phyloP scores from a whole-genome alignment of 2,329 filamentous ascomycete genomes.

The Penicillium sp. region DNA sequence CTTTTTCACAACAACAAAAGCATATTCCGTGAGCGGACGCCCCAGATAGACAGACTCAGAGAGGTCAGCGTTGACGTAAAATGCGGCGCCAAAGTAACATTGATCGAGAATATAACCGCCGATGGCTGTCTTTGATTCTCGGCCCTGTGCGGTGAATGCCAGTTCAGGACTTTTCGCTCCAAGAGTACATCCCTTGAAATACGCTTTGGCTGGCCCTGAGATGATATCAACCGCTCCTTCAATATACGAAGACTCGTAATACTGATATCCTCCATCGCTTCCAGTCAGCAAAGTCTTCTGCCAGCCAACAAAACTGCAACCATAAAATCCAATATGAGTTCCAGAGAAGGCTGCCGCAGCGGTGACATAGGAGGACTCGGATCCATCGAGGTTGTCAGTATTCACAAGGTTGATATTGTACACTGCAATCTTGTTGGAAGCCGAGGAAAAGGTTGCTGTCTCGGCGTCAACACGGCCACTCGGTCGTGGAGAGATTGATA shows the following conservation, averaged over 20 bases:
- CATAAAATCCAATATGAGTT: constrained; percentile 42
- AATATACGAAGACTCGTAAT: constrained; percentile 44
- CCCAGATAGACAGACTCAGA: constrained; percentile 15
- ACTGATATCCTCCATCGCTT: constrained; percentile 39
- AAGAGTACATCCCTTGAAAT: constrained; percentile 29
- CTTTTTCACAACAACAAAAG: constrained; percentile 17
- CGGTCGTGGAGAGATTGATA: constrained; percentile 20
- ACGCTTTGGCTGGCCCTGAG: constrained; percentile 30
- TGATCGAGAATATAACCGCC: constrained; percentile 25
- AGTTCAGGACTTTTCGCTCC: constrained; percentile 23
- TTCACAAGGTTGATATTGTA: constrained; percentile 17
- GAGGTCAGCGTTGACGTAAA: constrained; percentile 18
- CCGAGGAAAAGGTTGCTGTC: constrained; percentile 19
- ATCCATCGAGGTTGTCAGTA: constrained; percentile 26
- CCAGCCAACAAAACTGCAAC: constrained; percentile 43
- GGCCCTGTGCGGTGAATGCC: constrained; percentile 19
- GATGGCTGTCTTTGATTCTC: constrained; percentile 15
- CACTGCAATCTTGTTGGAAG: constrained; percentile 18
- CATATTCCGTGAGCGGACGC: constrained; percentile 17
- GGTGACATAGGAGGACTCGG: constrained; percentile 16
- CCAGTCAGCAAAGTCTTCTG: constrained; percentile 50
- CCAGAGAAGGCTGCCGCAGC: constrained; percentile 13
- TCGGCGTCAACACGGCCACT: constrained; percentile 23
- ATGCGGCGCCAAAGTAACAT: constrained; percentile 24
- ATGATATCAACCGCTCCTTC: constrained; percentile 49